Percentiles rank a stretch among this genome's conserved stretches.
Evolutionary conservation across 768 basidiomycete species (phyloP).

Genomic region (Brasilioporus rufonigricans): DNA sequence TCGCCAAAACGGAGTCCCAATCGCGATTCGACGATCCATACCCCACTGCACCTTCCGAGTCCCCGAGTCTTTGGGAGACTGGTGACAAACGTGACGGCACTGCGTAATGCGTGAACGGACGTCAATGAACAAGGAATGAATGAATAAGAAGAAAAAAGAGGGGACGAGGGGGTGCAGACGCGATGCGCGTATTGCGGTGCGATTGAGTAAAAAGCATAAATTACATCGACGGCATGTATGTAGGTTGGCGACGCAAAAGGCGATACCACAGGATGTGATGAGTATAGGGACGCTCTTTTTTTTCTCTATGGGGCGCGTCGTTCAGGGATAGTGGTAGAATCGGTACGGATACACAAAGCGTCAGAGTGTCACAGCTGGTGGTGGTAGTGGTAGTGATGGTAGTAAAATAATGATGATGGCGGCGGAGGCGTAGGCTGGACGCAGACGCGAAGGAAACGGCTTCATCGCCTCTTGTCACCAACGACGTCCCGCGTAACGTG

Average conservation of each 20-base stretch:
- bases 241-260: neutral
- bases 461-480: constrained; percentile 14
- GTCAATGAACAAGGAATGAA: neutral
- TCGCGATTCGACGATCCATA: too few relatives aligned
- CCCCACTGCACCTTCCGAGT: too few relatives aligned
- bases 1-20: neutral
- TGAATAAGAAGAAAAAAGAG: neutral
- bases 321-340: neutral
- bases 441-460: neutral
- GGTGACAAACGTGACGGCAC: neutral
- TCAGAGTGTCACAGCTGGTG: neutral
- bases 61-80: too few relatives aligned
- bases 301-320: neutral
- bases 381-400: neutral
- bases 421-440: constrained; percentile 4
- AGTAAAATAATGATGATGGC: neutral
- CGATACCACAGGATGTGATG: neutral
- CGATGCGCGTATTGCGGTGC: neutral
- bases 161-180: too few relatives aligned
- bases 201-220: neutral
- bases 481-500: constrained; percentile 25
- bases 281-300: neutral
- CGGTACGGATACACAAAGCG: too few relatives aligned
- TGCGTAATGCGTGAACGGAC: too few relatives aligned
- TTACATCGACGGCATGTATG: neutral